Base-by-base conservation (phyloP, 768 basidiomycete species). In the Lactarius pseudohatsudake region DNA sequence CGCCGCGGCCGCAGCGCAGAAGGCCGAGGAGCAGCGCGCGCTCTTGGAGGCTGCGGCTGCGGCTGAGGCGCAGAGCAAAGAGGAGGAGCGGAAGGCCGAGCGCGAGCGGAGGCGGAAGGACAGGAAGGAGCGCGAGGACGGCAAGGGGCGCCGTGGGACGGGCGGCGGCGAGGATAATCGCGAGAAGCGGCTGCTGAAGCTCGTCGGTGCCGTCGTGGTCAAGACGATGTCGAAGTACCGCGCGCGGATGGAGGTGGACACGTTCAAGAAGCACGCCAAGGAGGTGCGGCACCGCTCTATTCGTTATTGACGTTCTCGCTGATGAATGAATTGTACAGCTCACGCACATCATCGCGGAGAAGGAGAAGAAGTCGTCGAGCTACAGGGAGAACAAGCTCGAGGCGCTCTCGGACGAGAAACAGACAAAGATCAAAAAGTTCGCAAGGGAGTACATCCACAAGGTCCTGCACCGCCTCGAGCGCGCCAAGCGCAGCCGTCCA, bases 181-280 rank as follows among this genome's bases (percentile, higher is more conserved):
- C 81, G 94, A 97, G 78, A 96, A 94, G 82, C 78, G 85, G 67
- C 74, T 97, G 69, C 74, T 87, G 70, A 92, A 92, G 75, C 81
- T 98, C 41, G 86, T 98, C 20, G 91, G 94, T 8, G 86, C 87
- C 1, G 87, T 96, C 7, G 96, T 99, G 47, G 96, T 99, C 45
- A 90, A 88, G 76, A 87, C 82, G 65, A 95, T 98, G 94, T 91
- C 88, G 65, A 97, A 95, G 79, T 88, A 98, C 73, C 82, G 86
- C 59, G 81, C 87, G 62, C 78, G 86, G 55, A 83, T 97, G 75
- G 84, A 87, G 63, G 84, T 85, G 59, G 94, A 97, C 8, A 75
- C 81, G 61, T 98, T 98, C 84, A 99, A 99, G 82, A 88, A 89
- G 74, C 87, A 97, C 74, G 97, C 97, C 2, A 94, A 94, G 75